Percentiles rank a stretch among this genome's conserved stretches.
Conservation (phyloP, 2,329 filamentous ascomycete genomes). For the Ceratocystis cacaofunesta region DNA sequence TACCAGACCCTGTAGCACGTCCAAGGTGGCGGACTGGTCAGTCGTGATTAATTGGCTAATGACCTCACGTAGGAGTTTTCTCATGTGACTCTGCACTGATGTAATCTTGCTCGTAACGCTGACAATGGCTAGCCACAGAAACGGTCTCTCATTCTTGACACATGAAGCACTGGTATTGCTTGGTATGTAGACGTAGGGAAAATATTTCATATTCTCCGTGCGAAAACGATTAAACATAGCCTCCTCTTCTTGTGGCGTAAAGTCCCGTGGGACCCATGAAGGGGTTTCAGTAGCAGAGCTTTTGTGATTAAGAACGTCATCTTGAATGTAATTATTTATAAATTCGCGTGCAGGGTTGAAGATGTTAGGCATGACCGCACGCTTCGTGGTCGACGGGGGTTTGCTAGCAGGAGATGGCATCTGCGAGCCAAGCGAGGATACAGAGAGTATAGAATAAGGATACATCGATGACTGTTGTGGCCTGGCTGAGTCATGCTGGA, state of each 20-base stretch:
- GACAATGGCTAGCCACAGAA: constrained; percentile 28
- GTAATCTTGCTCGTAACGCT: constrained; percentile 20
- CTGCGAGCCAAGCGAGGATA: constrained; percentile 4
- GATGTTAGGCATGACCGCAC: constrained; percentile 14
- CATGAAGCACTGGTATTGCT: constrained; percentile 17
- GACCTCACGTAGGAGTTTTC: constrained; percentile 20
- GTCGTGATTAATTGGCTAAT: constrained; percentile 20
- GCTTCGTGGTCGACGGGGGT: background rate
- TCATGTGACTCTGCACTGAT: constrained; percentile 20
- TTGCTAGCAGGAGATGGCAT: constrained; percentile 6
- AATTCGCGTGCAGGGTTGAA: constrained; percentile 16
- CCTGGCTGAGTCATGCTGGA: background rate
- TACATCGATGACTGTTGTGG: background rate
- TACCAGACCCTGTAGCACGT: constrained; percentile 22
- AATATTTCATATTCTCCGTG: constrained; percentile 20
- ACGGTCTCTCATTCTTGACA: constrained; percentile 24
- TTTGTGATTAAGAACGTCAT: background rate
- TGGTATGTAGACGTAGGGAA: constrained; percentile 23
- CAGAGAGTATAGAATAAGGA: background rate
- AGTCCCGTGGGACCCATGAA: constrained; percentile 7
- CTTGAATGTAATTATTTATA: constrained; percentile 8
- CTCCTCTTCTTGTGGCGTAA: constrained; percentile 7
- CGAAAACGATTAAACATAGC: constrained; percentile 17
- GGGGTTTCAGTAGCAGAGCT: constrained; percentile 1
- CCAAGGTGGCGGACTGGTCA: constrained; percentile 20